Base-by-base conservation (phyloP, 768 basidiomycete genomes). In the Collybiopsis confluens region DNA sequence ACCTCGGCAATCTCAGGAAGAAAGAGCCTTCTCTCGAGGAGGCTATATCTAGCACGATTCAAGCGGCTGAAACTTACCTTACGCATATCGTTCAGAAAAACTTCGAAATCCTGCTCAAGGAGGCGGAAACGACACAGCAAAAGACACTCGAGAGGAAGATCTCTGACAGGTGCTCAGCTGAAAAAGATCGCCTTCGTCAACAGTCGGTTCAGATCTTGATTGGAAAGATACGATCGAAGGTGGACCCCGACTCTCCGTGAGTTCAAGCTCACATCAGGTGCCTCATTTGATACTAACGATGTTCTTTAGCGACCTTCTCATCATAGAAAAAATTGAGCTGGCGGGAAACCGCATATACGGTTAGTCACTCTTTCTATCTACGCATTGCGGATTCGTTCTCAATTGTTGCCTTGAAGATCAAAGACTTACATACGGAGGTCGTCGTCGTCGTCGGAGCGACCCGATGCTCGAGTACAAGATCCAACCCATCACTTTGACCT, bases 401-500 rank as follows among this genome's bases (percentile, higher is more conserved):
- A 33, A 13, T 13, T 33, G n/a, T n/a, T 33, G 6, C n/a, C n/a
- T 40, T 7, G n/a, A 40, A 40, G n/a, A 15, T 16, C 38, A 33
- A 33, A 33, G 8, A 5, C n/a, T 40, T 16, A 7, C 5, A 40
- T 20, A 33, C 11, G 24, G 15, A 21, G 52, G 52, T 27, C 16
- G n/a, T 10, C 10, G 24, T 23, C 49, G 45, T 9, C 24, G 30
- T 27, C 59, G 46, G 18, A 54, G 61, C 23, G 55, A 60, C 9
- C 64, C 66, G 10, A 46, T 50, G 1, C 24, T 73, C 3, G 55
- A 61, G 43, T 73, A 75, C 57, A 63, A 61, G 4, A 56, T 54
- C 6, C 38, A 40, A 20, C 38, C 38, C 13, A 16, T 40, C 18
- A 40, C 38, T 6, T 40, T 77, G 16, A 65, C 66, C 0, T 63